These are phyloP conservation scores for Lichtheimia hyalospora DNA, from an alignment of 371 early-diverging fungal species.

Conservation along the genomic window DNA sequence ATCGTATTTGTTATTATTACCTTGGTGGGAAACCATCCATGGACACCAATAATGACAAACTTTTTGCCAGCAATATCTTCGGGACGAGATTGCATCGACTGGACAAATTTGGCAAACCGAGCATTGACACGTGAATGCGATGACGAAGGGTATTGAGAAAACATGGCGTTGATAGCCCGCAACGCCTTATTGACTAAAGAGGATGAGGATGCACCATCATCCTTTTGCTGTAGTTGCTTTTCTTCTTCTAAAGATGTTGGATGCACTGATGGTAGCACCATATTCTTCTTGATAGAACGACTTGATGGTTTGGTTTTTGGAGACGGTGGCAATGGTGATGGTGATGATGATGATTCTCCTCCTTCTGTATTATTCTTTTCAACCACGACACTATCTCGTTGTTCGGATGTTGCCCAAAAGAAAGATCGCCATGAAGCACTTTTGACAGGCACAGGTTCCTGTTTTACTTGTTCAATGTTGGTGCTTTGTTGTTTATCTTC, in stretches of 20 bases:
- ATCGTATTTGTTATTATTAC: slow-evolving; percentile 21
- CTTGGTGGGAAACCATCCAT: slow-evolving; percentile 91
- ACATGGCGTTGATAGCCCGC: slow-evolving; percentile 22
- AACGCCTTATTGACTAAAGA: slow-evolving; percentile 15
- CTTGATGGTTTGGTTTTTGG: not conserved
- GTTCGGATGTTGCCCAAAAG: slow-evolving; percentile 8
- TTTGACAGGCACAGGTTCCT: not conserved
- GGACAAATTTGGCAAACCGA: slow-evolving; percentile 23
- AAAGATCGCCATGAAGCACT: slow-evolving; percentile 17
- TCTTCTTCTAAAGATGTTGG: not conserved
- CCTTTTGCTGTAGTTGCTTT: not conserved
- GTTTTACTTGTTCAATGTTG: not conserved
- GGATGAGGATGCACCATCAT: not conserved
- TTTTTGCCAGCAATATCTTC: slow-evolving; percentile 29
- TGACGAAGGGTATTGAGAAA: slow-evolving; percentile 8
- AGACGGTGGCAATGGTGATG: not conserved
- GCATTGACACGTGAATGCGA: slow-evolving; percentile 3
- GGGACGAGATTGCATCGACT: slow-evolving; percentile 27
- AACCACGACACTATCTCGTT: slow-evolving; percentile 5
- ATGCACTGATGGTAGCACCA: slow-evolving; percentile 15
- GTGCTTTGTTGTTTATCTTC: not conserved
- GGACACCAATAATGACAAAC: slow-evolving; percentile 77
- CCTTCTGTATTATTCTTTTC: not conserved
- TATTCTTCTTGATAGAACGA: slow-evolving; percentile 9
- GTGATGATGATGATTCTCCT: slow-evolving; percentile 3